Evolutionary conservation across 148 eudicot species (phyloP).

Genomic region (Fagopyrum homotropicum): DNA sequence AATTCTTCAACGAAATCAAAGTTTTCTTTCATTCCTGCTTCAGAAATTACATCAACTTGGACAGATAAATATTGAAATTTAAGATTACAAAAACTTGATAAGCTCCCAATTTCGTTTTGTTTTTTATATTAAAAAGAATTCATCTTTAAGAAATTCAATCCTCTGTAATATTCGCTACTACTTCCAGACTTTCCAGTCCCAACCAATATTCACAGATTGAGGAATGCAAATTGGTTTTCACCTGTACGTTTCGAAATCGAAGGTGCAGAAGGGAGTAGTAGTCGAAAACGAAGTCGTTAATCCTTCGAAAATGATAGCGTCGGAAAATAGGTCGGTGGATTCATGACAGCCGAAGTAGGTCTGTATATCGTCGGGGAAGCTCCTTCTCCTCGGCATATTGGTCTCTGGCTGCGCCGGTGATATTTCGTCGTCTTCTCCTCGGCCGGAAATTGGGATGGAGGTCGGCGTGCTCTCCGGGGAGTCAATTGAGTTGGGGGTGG

Average conservation of each 20-base stretch:
- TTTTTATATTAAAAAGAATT: neutral
- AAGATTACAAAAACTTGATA: neutral
- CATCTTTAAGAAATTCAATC: neutral
- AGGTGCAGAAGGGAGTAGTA: neutral
- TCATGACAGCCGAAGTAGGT: constrained; percentile 5
- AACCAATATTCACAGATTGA: neutral
- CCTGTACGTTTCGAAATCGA: neutral
- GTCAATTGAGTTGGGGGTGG: neutral
- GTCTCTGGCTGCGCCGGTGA: neutral
- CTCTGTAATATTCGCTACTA: neutral
- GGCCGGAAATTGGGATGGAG: neutral
- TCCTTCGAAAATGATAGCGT: neutral
- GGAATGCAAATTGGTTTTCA: neutral
- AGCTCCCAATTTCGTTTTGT: neutral
- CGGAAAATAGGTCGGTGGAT: neutral
- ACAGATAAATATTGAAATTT: neutral
- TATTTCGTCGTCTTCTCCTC: neutral
- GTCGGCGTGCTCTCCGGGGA: neutral
- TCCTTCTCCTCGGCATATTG: neutral
- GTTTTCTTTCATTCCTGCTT: neutral
- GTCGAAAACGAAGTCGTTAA: neutral
- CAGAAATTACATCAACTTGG: neutral
- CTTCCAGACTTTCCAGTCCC: neutral
- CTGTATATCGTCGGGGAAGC: constrained; percentile 4
- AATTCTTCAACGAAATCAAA: neutral